phyloP scores from a whole-genome alignment of 805 yeast species.

The Kluyveromyces nonfermentans region DNA sequence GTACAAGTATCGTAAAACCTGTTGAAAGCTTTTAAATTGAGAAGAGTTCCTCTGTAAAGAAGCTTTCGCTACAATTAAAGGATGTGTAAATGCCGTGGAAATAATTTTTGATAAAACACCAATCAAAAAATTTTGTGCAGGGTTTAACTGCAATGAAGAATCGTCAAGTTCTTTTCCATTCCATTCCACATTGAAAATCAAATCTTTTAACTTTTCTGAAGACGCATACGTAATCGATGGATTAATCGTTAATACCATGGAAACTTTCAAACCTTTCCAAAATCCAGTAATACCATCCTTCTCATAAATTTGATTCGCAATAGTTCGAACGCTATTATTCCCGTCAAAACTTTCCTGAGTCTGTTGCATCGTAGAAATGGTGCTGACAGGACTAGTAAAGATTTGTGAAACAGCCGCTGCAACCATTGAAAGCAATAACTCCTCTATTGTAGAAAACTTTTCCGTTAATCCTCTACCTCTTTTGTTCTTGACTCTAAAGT shows the following conservation, averaged over 20 bases:
- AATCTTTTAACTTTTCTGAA: slow-evolving; percentile 54
- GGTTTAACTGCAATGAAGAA: slow-evolving; percentile 34
- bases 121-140: slow-evolving; percentile 55
- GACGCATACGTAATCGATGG: slow-evolving; percentile 85
- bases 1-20: slow-evolving; percentile 52
- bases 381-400: slow-evolving; percentile 74
- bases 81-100: slow-evolving; percentile 77
- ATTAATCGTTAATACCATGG: slow-evolving; percentile 65
- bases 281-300: slow-evolving; percentile 55
- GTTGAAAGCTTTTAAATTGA: slow-evolving; percentile 47
- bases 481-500: slow-evolving; percentile 33
- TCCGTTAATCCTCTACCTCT: slow-evolving; percentile 21
- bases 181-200: slow-evolving; percentile 29
- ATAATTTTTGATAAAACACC: slow-evolving; percentile 76
- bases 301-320: slow-evolving; percentile 38
- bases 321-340: slow-evolving; percentile 21
- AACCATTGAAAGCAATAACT: slow-evolving; percentile 62
- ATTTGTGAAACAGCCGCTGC: slow-evolving; percentile 79
- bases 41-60: slow-evolving; percentile 53
- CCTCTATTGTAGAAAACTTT: slow-evolving; percentile 42
- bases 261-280: slow-evolving; percentile 80
- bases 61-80: slow-evolving; percentile 75
- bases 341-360: slow-evolving; percentile 33
- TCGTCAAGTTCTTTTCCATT: slow-evolving; percentile 11
- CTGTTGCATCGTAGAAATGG: slow-evolving; percentile 59